These are phyloP conservation scores for Beauveria scarabaeidicola DNA, from an alignment of 2,329 filamentous ascomycete species.

Conservation along the genomic window DNA sequence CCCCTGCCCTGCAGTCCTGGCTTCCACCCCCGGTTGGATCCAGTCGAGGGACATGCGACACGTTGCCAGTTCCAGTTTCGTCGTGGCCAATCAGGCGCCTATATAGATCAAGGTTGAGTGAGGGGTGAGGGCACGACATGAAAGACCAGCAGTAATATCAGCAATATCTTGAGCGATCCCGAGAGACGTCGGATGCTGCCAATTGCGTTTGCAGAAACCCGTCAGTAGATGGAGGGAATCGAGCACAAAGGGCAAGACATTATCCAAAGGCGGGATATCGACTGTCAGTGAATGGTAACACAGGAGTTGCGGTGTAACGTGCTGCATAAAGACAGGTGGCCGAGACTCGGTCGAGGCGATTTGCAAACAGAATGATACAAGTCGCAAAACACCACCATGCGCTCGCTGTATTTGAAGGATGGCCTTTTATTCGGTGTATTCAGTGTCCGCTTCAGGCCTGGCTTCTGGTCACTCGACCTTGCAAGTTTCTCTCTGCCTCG, in stretches of 20 bases:
- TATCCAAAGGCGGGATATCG: neutral
- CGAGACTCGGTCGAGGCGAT: neutral
- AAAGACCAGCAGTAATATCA: neutral
- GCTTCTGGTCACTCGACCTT: too few species aligned
- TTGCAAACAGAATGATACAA: neutral
- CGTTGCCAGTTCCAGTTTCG: neutral
- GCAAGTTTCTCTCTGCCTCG: too few species aligned
- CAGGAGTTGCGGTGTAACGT: slow-evolving; percentile 3
- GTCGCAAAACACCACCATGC: neutral
- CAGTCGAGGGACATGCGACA: neutral
- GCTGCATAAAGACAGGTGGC: neutral
- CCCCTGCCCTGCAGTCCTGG: neutral
- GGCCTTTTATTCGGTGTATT: too few species aligned
- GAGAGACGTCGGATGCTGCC: neutral
- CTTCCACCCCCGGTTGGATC: neutral
- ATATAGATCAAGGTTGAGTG: neutral
- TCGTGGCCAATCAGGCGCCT: neutral
- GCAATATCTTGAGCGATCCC: neutral
- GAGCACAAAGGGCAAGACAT: neutral
- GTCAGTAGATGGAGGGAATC: neutral
- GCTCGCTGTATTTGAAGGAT: neutral
- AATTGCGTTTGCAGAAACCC: too few species aligned
- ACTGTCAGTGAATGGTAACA: neutral
- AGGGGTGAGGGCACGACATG: neutral
- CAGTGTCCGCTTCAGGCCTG: too few species aligned